Evolutionary conservation across 805 yeast species (phyloP), one percentile per base, ranked within the genome.

Genomic region (Candida sithepensis): DNA sequence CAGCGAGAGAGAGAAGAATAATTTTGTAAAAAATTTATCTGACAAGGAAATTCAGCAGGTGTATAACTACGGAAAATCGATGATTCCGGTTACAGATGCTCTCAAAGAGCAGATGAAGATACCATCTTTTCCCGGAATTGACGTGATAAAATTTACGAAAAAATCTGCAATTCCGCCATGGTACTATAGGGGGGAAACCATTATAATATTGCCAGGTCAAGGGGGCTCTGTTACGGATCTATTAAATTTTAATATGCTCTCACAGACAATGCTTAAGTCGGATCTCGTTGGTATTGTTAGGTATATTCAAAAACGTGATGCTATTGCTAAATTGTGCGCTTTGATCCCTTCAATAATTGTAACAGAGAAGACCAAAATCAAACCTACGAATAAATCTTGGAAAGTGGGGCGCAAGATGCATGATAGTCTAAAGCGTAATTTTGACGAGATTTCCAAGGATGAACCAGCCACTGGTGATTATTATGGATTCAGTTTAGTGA

Each of bases 51-150:
- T 78, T 22, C 73, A 74, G 4, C 77, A 78, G 33, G 95, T 86
- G 0, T 88, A 78, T 61, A 76, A 78, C 52, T 89, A 82, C 57
- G 92, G 95, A 2, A 68, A 72, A 1, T 75, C 80, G 8, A 68
- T 77, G 13, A 74, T 82, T 2, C 78, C 81, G 0, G 58, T 86
- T 5, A 79, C 83, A 13, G 64, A 71, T 0, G 71, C 73, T 2
- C 60, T 84, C 39, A 70, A 71, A 30, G 67, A 69, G 10, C 67
- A 73, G 3, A 60, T 80, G 16, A 67, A 66, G 26, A 70, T 80
- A 20, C 59, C 68, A 2, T 71, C 83, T 0, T 47, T 49, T 3
- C 73, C 83, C 1, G 83, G 85, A 0, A 59, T 89, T 12, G 90
- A 84, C 59, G 69, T 89, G 1, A 56, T 87, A 21, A 88, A 89